A percentile compares a stretch with the other conserved stretches of the same genome.
phyloP scores from a whole-genome alignment of 2,329 filamentous ascomycete genomes.

The Ustulina deusta region DNA sequence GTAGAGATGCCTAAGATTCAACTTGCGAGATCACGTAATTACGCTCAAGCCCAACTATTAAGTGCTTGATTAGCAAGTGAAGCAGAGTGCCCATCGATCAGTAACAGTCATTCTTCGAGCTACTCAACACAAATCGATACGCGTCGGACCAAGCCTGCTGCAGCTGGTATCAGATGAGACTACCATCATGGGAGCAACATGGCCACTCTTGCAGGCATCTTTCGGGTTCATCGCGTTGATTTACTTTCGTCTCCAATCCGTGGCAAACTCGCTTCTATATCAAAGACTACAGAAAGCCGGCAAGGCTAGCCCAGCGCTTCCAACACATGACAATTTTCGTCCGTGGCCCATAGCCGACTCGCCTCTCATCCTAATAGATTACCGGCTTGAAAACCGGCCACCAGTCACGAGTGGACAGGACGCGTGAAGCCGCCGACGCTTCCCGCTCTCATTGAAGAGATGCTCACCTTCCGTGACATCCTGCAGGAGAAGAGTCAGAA shows the following conservation, averaged over 20 bases:
- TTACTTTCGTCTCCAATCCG: constrained; percentile 40
- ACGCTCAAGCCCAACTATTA: no score
- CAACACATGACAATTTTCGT: constrained; percentile 43
- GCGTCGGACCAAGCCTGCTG: no score
- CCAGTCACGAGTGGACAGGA: constrained; percentile 46
- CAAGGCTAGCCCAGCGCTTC: constrained; percentile 40
- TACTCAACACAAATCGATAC: no score
- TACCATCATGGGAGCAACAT: constrained; percentile 35
- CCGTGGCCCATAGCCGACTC: constrained; percentile 47
- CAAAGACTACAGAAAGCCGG: constrained; percentile 42
- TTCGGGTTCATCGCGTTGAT: constrained; percentile 39
- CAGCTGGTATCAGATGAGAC: not conserved
- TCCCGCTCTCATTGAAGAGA: constrained; percentile 47
- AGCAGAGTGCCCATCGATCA: not conserved
- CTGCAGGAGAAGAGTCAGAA: constrained; percentile 42
- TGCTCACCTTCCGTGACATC: constrained; percentile 47
- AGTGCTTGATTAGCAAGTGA: no score
- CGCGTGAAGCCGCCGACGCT: constrained; percentile 46
- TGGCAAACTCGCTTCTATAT: constrained; percentile 43
- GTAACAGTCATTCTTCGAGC: no score
- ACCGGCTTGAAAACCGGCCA: constrained; percentile 49
- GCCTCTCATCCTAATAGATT: constrained; percentile 48
- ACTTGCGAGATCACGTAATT: no score
- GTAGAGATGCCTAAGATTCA: no score
- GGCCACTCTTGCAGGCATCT: constrained; percentile 39